These are phyloP conservation scores for Meredithiella fracta DNA, from an alignment of 2,329 filamentous ascomycete species.

Conservation along the genomic window DNA sequence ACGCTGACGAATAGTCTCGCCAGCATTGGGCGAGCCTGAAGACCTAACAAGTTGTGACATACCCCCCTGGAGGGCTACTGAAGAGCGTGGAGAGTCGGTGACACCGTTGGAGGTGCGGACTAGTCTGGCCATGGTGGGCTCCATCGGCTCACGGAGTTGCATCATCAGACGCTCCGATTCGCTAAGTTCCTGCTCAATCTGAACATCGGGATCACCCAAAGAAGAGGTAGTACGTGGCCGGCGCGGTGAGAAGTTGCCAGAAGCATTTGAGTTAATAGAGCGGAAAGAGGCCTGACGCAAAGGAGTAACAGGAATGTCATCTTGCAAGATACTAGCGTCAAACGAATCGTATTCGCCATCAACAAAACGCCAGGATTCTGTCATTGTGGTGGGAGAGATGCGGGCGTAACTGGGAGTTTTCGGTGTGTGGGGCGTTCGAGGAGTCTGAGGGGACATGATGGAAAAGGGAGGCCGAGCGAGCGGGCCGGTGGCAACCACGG, in stretches of 20 bases:
- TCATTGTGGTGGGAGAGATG: slow-evolving; percentile 19
- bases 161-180: slow-evolving; percentile 4
- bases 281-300: slow-evolving; percentile 25
- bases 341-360: slow-evolving; percentile 46
- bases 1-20: neutral
- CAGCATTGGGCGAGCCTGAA: neutral
- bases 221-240: neutral
- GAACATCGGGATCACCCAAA: neutral
- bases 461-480: neutral
- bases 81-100: neutral
- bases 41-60: neutral
- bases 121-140: slow-evolving; percentile 3
- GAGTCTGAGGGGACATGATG: neutral
- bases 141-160: slow-evolving; percentile 17
- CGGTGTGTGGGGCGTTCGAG: slow-evolving; percentile 1
- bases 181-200: neutral
- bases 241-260: neutral
- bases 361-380: slow-evolving; percentile 44
- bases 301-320: neutral
- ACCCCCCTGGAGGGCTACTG: neutral
- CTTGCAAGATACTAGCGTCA: slow-evolving; percentile 25
- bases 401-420: slow-evolving; percentile 2
- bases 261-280: slow-evolving; percentile 17
- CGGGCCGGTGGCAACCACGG: neutral
- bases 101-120: neutral